Percentiles rank a stretch among this genome's conserved stretches.
Conservation (phyloP, 257 asterid species). For the Ophiorrhiza pumila region DNA sequence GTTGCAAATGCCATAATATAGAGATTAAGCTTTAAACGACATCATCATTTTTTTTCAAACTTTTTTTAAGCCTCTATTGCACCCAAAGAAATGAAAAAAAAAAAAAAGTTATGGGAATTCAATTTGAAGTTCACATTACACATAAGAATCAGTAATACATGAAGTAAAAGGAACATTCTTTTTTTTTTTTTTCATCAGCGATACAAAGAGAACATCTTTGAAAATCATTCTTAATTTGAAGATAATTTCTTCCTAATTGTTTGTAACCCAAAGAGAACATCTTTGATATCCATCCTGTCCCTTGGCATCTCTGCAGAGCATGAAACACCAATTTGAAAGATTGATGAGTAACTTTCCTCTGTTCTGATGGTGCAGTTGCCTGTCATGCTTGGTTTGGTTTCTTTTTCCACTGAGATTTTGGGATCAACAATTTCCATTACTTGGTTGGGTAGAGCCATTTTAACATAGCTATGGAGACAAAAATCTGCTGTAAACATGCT, state of each 20-base stretch:
- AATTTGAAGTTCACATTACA: no score
- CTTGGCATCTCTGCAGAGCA: slow-evolving; percentile 18
- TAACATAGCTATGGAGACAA: slow-evolving; percentile 14
- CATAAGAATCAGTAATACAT: no score
- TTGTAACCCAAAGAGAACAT: slow-evolving; percentile 8
- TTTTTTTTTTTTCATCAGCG: no score
- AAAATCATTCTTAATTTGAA: background rate
- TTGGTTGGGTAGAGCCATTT: slow-evolving; percentile 14
- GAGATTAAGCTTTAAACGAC: no score
- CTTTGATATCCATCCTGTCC: slow-evolving; percentile 23
- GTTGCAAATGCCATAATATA: no score
- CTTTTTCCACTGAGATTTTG: slow-evolving; percentile 10
- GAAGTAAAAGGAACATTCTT: no score
- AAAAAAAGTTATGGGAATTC: no score
- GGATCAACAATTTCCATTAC: slow-evolving; percentile 20
- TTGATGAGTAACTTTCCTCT: slow-evolving; percentile 2
- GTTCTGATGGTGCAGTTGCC: background rate
- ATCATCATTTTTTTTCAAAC: no score
- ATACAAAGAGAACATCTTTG: no score
- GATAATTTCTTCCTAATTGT: slow-evolving; percentile 5
- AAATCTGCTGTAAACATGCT: slow-evolving; percentile 3
- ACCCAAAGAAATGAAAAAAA: no score
- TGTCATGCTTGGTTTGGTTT: background rate
- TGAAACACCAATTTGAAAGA: slow-evolving; percentile 17
- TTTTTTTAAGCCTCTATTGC: no score